phyloP scores from a whole-genome alignment of 345 rosid genomes.

The Sonneratia alba region DNA sequence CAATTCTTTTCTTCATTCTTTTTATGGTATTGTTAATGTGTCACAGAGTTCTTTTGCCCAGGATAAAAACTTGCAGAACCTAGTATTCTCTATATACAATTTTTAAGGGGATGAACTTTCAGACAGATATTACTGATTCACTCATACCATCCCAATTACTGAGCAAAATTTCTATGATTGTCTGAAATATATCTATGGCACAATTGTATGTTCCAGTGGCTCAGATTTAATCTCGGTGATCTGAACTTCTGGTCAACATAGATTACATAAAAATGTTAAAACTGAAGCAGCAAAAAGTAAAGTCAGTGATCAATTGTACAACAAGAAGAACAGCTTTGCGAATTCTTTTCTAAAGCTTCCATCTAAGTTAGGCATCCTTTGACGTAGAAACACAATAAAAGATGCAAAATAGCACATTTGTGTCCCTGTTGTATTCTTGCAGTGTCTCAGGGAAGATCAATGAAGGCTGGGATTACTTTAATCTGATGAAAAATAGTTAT shows the following conservation, averaged over 20 bases:
- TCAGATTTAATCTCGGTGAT: background rate
- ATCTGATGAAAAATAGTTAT: slow-evolving; percentile 47
- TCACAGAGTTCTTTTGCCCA: background rate
- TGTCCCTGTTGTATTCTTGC: slow-evolving; percentile 57
- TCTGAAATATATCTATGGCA: no score
- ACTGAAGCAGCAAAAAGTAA: background rate
- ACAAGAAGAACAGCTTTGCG: background rate
- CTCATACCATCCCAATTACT: background rate
- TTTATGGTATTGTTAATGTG: background rate
- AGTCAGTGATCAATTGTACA: background rate
- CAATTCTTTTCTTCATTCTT: background rate
- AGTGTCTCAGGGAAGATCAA: slow-evolving; percentile 58
- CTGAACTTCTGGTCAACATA: background rate
- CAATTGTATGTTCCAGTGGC: background rate
- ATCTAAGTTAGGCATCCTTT: background rate
- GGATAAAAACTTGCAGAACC: background rate
- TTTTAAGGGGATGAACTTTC: background rate
- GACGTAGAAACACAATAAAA: background rate
- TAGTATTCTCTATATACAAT: background rate
- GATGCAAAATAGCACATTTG: slow-evolving; percentile 46
- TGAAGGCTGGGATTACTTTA: slow-evolving; percentile 61
- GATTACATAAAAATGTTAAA: background rate
- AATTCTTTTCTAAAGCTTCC: background rate
- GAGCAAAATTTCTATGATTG: no score
- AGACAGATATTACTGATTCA: background rate